Percentiles rank a stretch among this genome's conserved stretches.
phyloP scores from a whole-genome alignment of 148 eudicot species.

The Camellia lanceoleosa region DNA sequence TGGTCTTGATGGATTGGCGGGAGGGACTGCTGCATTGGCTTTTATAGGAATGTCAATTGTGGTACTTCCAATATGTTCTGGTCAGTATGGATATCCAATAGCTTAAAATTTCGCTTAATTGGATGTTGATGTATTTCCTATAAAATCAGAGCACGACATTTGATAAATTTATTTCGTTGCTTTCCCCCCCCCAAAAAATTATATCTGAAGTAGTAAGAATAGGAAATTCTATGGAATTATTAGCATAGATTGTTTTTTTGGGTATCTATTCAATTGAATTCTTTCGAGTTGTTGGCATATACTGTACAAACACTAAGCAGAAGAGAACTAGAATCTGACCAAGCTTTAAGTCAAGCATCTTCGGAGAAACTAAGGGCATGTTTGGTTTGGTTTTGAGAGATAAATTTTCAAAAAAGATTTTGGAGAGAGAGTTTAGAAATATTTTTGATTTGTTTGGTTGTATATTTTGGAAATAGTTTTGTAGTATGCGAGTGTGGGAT shows the following conservation, averaged over 20 bases:
- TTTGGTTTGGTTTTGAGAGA: too few relatives aligned
- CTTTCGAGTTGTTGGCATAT: not conserved
- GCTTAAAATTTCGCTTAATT: not conserved
- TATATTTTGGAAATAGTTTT: too few relatives aligned
- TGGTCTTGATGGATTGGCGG: slow-evolving; percentile 87
- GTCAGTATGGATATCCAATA: slow-evolving; percentile 37
- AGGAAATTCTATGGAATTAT: not conserved
- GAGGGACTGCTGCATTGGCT: slow-evolving; percentile 86
- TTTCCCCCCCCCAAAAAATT: not conserved
- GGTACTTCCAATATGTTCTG: slow-evolving; percentile 89
- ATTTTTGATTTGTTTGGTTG: too few relatives aligned
- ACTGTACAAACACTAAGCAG: not conserved
- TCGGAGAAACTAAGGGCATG: not conserved
- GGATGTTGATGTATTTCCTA: not conserved
- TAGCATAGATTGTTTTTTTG: not conserved
- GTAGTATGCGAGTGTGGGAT: too few relatives aligned
- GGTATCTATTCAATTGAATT: not conserved
- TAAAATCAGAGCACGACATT: not conserved
- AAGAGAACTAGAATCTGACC: slow-evolving; percentile 3
- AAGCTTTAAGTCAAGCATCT: not conserved
- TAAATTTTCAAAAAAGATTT: too few relatives aligned
- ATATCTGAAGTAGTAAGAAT: not conserved
- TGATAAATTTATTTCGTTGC: not conserved
- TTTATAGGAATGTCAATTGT: slow-evolving; percentile 91
- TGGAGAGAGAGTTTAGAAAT: too few relatives aligned